Evolutionary conservation across 2,329 filamentous ascomycete genomes (phyloP).

Genomic region (Beauveria sp.): DNA sequence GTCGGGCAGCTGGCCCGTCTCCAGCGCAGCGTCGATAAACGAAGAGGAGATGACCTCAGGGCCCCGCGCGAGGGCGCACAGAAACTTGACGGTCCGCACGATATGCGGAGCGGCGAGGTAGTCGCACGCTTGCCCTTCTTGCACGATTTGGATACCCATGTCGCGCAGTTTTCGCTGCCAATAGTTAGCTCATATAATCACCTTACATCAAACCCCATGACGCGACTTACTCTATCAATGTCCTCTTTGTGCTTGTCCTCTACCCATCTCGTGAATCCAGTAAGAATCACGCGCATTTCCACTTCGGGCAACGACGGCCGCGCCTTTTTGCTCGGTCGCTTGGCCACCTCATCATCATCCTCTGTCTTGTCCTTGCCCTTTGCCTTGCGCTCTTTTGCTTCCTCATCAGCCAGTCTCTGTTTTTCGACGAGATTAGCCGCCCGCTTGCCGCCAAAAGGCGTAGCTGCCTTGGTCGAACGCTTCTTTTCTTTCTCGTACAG

Average conservation of each 20-base stretch:
- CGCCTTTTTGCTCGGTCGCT: slow-evolving; percentile 51
- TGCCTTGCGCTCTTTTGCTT: slow-evolving; percentile 31
- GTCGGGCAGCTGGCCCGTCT: slow-evolving; percentile 56
- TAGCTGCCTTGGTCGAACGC: slow-evolving; percentile 45
- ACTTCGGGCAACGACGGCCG: slow-evolving; percentile 56
- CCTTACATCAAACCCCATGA: slow-evolving; percentile 3
- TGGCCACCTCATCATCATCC: slow-evolving; percentile 32
- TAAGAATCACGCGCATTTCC: slow-evolving; percentile 69
- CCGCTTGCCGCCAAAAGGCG: slow-evolving; percentile 55
- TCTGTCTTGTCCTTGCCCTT: slow-evolving; percentile 19
- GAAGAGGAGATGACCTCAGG: slow-evolving; percentile 68
- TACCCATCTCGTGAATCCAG: slow-evolving; percentile 78
- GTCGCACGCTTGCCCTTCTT: slow-evolving; percentile 69
- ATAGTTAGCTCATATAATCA: slow-evolving; percentile 18
- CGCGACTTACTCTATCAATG: slow-evolving; percentile 65
- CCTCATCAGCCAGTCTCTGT: slow-evolving; percentile 18
- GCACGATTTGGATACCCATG: slow-evolving; percentile 72
- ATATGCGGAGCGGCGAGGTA: slow-evolving; percentile 83
- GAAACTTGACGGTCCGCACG: slow-evolving; percentile 88
- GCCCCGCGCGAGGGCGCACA: slow-evolving; percentile 75
- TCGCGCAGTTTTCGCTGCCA: slow-evolving; percentile 69
- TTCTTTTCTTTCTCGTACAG: slow-evolving; percentile 93
- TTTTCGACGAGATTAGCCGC: slow-evolving; percentile 53
- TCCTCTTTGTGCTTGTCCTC: slow-evolving; percentile 67
- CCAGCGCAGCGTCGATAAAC: slow-evolving; percentile 73